Conservation (phyloP, 23 red algal genomes). For the Gracilaria vermiculophylla region DNA sequence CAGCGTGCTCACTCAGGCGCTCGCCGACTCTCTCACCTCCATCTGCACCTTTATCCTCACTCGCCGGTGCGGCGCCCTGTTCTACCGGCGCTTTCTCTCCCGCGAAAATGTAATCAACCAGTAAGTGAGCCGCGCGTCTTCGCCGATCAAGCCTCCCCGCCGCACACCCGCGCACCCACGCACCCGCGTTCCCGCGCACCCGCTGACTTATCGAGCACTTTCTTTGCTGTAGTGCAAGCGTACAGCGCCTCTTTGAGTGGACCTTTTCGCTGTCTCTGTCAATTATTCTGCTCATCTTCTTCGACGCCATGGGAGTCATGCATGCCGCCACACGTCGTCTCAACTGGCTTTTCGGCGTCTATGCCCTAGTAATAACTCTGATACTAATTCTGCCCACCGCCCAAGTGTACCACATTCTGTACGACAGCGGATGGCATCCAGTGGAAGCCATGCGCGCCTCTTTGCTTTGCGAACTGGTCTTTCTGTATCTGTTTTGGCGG, state of each 20-base stretch:
- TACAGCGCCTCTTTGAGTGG: slow-evolving; percentile 62
- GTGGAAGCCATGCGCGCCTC: slow-evolving; percentile 39
- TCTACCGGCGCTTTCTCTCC: slow-evolving; percentile 69
- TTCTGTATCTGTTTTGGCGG: slow-evolving; percentile 61
- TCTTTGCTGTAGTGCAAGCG: slow-evolving; percentile 40
- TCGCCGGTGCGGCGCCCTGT: slow-evolving; percentile 42
- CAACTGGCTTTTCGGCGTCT: slow-evolving; percentile 63
- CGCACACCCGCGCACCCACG: no score
- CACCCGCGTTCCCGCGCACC: no score
- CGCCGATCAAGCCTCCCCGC: background rate
- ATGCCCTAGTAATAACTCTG: slow-evolving; percentile 65
- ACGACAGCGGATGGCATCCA: slow-evolving; percentile 34
- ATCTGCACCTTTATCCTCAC: slow-evolving; percentile 40
- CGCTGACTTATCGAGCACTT: slow-evolving; percentile 5
- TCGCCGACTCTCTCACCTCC: slow-evolving; percentile 53
- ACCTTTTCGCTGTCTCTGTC: slow-evolving; percentile 75
- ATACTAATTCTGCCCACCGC: slow-evolving; percentile 64
- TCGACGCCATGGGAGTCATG: slow-evolving; percentile 63
- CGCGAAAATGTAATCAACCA: slow-evolving; percentile 59
- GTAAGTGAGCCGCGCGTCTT: slow-evolving; percentile 3
- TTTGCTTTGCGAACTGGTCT: slow-evolving; percentile 41
- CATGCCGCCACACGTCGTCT: slow-evolving; percentile 61
- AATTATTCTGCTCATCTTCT: slow-evolving; percentile 71
- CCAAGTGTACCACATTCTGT: slow-evolving; percentile 66
- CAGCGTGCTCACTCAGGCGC: slow-evolving; percentile 29